Conservation (phyloP, 164 flowering plant species). For the Pachysandra terminalis region DNA sequence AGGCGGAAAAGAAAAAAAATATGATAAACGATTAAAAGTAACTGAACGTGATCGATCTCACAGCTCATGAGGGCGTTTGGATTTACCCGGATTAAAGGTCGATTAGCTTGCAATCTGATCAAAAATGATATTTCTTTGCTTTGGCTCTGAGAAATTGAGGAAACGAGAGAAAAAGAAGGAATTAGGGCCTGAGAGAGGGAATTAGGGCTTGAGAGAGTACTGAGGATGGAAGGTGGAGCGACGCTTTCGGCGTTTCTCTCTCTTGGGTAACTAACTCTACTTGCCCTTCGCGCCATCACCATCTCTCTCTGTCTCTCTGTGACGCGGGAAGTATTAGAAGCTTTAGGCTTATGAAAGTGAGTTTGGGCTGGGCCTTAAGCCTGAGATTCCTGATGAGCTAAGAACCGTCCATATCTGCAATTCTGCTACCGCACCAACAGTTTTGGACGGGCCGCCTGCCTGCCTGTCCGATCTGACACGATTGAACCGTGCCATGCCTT, state of each 20-base stretch:
- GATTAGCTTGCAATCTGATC: not conserved
- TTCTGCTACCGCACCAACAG: too few relatives aligned
- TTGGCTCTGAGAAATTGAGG: not conserved
- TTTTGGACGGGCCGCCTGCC: too few relatives aligned
- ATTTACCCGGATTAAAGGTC: not conserved
- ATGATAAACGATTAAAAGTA: not conserved
- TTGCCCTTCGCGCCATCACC: not conserved
- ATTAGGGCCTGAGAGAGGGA: not conserved
- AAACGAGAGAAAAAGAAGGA: not conserved
- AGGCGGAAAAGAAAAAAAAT: not conserved
- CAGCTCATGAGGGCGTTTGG: not conserved
- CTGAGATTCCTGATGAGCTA: too few relatives aligned
- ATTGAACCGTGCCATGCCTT: too few relatives aligned
- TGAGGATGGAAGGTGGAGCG: not conserved
- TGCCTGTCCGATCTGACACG: too few relatives aligned
- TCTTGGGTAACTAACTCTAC: not conserved
- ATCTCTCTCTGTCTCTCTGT: not conserved
- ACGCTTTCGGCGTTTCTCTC: not conserved
- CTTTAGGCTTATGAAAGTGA: too few relatives aligned
- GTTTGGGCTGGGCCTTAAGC: too few relatives aligned
- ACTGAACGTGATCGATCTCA: not conserved
- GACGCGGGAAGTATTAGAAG: too few relatives aligned
- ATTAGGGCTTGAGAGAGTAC: not conserved
- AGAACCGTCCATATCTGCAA: too few relatives aligned
- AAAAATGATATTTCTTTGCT: not conserved